A percentile compares a stretch with the other conserved stretches of the same genome.
These are phyloP conservation scores for Rhizoclosmatium sp. DNA, from an alignment of 192 early-diverging fungal genomes.

Conservation along the genomic window DNA sequence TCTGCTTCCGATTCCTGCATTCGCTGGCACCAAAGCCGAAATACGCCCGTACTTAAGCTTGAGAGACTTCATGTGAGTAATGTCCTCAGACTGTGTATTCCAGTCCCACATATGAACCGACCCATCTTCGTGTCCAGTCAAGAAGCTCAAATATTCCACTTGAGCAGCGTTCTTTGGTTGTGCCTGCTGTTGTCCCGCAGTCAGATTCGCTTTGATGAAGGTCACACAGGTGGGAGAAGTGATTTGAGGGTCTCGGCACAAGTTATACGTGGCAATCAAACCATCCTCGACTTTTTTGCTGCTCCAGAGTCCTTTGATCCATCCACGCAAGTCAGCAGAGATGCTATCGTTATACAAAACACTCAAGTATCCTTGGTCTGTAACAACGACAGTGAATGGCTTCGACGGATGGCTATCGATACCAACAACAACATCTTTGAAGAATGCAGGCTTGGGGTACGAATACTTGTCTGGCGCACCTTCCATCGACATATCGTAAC, in stretches of 20 bases:
- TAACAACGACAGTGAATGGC: conserved; percentile 37
- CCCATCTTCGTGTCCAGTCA: conserved; percentile 42
- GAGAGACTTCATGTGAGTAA: conserved; percentile 2
- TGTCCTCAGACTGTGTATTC: conserved; percentile 19
- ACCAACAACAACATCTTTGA: conserved; percentile 35
- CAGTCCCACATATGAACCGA: conserved; percentile 37
- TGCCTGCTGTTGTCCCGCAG: background rate
- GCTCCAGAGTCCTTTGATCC: conserved; percentile 32
- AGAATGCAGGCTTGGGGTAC: background rate
- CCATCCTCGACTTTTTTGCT: conserved; percentile 40
- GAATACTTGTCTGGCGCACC: background rate
- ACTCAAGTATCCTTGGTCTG: conserved; percentile 32
- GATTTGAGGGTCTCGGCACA: conserved; percentile 2
- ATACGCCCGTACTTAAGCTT: conserved; percentile 28
- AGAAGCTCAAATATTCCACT: conserved; percentile 28
- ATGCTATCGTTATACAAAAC: conserved; percentile 36
- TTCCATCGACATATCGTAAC: conserved; percentile 24
- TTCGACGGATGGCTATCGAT: conserved; percentile 30
- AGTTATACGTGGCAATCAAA: conserved; percentile 28
- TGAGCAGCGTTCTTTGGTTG: conserved; percentile 14
- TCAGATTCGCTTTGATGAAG: conserved; percentile 5
- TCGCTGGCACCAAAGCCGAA: conserved; percentile 6
- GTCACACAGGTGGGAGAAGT: conserved; percentile 25
- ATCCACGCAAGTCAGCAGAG: conserved; percentile 4
- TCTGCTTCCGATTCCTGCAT: conserved; percentile 2